Base-by-base conservation (phyloP, 2,329 filamentous ascomycete genomes). In the Chaetomiaceae sp. region DNA sequence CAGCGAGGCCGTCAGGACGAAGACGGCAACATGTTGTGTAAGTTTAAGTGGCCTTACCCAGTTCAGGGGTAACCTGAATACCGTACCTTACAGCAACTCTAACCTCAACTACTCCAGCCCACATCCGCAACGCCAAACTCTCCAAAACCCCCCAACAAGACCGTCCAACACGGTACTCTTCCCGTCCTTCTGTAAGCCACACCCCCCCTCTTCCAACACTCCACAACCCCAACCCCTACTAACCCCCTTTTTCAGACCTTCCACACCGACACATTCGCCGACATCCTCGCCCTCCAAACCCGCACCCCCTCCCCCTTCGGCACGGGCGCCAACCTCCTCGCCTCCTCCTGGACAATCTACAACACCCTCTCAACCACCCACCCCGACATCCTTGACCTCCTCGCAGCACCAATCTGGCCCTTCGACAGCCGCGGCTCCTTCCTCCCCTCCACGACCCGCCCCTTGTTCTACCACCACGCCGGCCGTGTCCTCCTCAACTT, bases 251-350 rank as follows among this genome's bases (percentile, higher is more conserved):
- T 13, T 7, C 14, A 83, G 81, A 78, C 77, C 13, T 88, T 88
- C 65, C 85, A 88, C 68, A 87, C 81, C 31, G 85, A 88, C 65
- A 79, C 82, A 57, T 75, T 77, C 5, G 82, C 82, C 33, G 84
- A 88, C 58, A 71, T 87, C 16, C 72, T 87, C 27, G 79, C 80
- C 55, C 79, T 86, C 70, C 70, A 85, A n/a, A 83, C 80, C 2
- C 72, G 83, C 35, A 77, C 72, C 58, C 76, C 77, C 20, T 82
- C 85, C 7, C 71, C 72, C 0, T 62, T 70, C 2, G 85, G 85
- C 25, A n/a, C n/a, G n/a, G 85, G 85, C 21, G 73, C 76, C 57
- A 86, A 83, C 61, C 78, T 84, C 57, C 73, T 88, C 35, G 74
- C 82, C 2, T 84, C 83, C 14, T 76, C 75, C 16, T 78, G 83